Base-by-base conservation (phyloP, 768 basidiomycete species). In the Leccinum boreale region DNA sequence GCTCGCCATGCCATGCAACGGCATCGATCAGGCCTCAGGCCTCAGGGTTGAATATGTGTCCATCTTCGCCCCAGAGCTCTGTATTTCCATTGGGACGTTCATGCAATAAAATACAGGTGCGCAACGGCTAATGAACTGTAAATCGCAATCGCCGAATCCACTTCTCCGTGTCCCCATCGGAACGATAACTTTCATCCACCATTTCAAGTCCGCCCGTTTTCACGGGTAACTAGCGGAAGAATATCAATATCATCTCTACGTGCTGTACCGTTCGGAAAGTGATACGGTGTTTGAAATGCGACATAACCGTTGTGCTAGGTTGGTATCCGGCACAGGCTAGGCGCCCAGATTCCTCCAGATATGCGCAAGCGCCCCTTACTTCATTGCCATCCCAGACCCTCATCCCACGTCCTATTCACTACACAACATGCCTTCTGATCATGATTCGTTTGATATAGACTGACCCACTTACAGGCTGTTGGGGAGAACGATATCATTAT, bases 291-390 rank as follows among this genome's bases (percentile, higher is more conserved):
- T 28, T 58, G 17, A 62, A 11, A 23, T 35, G 14, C 3, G 36
- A 19, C 31, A 9, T 14, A 35, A 24, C 15, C 47, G 2, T 23
- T 58, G 64, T 17, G 2, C 9, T 66, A 94, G 92, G 89, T 95
- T 62, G 96, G 94, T 48, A 80, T 98, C 52, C 85, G 97, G n/a
- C n/a, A n/a, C n/a, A n/a, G n/a, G 55, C 94, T 98, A 78, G 96
- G 95, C 74, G 86, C 92, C 4, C 93, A 95, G 70, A 98, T 99
- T 71, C 94, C 95, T 31, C 91, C 95, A 10, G 97, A 99, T 75
- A 98, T 68, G 92, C 96, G 2, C 95, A 98, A 73, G 89, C 89
- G 6, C 76, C 98, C 33, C 79, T 98, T 64, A 92, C 92, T 1
- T 91, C 94, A 8, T 72, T 98, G 48, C 97, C 96, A 0, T 88